Evolutionary conservation across 2,329 filamentous ascomycete genomes (phyloP).

Genomic region (Curvularia eragrostidis): DNA sequence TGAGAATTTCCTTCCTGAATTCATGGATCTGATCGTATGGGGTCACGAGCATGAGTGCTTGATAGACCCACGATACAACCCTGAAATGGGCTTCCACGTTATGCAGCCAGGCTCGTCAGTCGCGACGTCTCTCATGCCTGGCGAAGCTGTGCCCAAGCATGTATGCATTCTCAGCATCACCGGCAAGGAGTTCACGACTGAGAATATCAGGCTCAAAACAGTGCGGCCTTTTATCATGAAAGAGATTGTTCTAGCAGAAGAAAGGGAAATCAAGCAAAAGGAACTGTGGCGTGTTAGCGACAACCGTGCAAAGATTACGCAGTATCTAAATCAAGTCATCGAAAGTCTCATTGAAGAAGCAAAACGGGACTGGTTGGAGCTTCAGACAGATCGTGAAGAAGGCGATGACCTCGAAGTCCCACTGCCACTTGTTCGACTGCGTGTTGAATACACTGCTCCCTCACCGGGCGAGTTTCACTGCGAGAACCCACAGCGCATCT

Average conservation of each 20-base stretch:
- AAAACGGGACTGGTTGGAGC: constrained; percentile 76
- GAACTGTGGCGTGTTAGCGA: constrained; percentile 80
- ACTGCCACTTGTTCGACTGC: constrained; percentile 83
- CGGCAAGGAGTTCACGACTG: constrained; percentile 78
- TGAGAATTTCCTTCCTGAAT: constrained; percentile 89
- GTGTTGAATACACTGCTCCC: constrained; percentile 86
- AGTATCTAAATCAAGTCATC: constrained; percentile 76
- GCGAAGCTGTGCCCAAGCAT: constrained; percentile 90
- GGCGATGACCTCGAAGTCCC: constrained; percentile 69
- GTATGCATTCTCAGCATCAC: constrained; percentile 85
- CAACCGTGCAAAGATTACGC: constrained; percentile 80
- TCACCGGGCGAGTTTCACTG: constrained; percentile 87
- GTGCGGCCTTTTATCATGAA: constrained; percentile 90
- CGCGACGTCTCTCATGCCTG: constrained; percentile 87
- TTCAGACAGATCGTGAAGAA: constrained; percentile 64
- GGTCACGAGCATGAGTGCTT: constrained; percentile 97
- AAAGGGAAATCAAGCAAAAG: constrained; percentile 76
- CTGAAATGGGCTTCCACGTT: constrained; percentile 89
- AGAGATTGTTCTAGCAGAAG: constrained; percentile 78
- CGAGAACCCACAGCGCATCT: constrained; percentile 96
- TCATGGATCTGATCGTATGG: constrained; percentile 92
- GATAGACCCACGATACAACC: constrained; percentile 82
- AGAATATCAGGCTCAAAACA: constrained; percentile 82
- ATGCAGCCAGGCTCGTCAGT: constrained; percentile 98
- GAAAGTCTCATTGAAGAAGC: constrained; percentile 88